Conservation (phyloP, 2,329 filamentous ascomycete genomes). For the Beauveria sp. region DNA sequence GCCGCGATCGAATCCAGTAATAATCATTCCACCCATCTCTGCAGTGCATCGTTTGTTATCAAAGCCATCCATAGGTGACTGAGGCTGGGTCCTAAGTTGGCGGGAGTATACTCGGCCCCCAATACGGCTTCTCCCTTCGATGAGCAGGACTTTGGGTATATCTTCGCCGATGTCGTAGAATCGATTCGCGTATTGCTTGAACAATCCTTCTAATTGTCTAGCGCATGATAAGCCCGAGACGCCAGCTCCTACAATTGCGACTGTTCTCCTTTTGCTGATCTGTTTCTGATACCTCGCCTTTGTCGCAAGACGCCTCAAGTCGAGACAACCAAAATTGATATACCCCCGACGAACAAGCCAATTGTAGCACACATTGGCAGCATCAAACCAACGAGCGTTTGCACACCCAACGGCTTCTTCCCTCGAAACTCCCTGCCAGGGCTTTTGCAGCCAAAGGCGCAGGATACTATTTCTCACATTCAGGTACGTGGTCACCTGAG, state of each 20-base stretch:
- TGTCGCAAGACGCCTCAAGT: constrained; percentile 48
- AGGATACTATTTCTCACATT: constrained; percentile 95
- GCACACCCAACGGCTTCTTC: constrained; percentile 89
- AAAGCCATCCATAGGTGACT: constrained; percentile 42
- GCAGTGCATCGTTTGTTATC: constrained; percentile 65
- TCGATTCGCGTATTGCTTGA: constrained; percentile 67
- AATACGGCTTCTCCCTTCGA: constrained; percentile 82
- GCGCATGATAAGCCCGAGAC: constrained; percentile 89
- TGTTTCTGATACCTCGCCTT: constrained; percentile 29
- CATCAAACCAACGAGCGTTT: constrained; percentile 79
- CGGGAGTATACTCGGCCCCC: constrained; percentile 92
- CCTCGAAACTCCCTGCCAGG: constrained; percentile 70
- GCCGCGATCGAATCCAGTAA: constrained; percentile 91
- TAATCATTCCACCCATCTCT: constrained; percentile 97
- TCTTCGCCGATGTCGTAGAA: constrained; percentile 59
- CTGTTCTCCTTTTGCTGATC: constrained; percentile 51
- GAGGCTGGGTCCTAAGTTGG: constrained; percentile 52
- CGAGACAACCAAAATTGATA: constrained; percentile 92
- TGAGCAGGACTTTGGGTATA: constrained; percentile 65
- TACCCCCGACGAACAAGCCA: constrained; percentile 89
- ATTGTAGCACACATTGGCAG: constrained; percentile 81
- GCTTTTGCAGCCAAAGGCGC: constrained; percentile 81
- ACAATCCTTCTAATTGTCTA: constrained; percentile 80
- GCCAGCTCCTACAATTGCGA: constrained; percentile 88
- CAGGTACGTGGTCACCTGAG: constrained; percentile 89